Conservation (phyloP, 441 rosid genomes). For the Bocquillonia castaneifolia region DNA sequence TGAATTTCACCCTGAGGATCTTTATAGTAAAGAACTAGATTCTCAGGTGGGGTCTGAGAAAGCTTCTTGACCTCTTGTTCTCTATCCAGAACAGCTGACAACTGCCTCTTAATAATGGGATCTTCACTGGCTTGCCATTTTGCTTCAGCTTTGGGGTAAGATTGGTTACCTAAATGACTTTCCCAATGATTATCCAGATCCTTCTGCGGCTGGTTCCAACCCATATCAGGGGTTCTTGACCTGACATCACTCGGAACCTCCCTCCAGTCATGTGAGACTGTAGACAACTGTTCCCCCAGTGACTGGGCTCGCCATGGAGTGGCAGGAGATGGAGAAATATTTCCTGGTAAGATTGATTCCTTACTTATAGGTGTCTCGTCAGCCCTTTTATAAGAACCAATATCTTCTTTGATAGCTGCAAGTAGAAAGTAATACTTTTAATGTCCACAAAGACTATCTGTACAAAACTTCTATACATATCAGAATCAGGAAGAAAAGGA, state of each 20-base stretch:
- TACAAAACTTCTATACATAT: background rate
- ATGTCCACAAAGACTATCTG: background rate
- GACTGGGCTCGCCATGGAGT: conserved; percentile 56
- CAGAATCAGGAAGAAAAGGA: background rate
- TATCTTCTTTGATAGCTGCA: conserved; percentile 55
- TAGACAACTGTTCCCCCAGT: conserved; percentile 42
- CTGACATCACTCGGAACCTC: conserved; percentile 47
- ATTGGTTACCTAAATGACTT: conserved; percentile 37
- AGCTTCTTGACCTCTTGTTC: conserved; percentile 67
- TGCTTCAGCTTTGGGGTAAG: conserved; percentile 52
- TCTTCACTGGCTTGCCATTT: conserved; percentile 60
- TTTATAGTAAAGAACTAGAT: conserved; percentile 66
- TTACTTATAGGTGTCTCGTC: conserved; percentile 41
- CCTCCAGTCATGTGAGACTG: conserved; percentile 42
- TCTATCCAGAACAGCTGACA: conserved; percentile 53
- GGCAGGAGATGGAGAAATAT: conserved; percentile 37
- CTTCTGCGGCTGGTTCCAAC: conserved; percentile 48
- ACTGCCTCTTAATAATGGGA: conserved; percentile 56
- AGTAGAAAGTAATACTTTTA: conserved; percentile 19
- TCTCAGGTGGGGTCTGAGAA: conserved; percentile 62
- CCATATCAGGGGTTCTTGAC: conserved; percentile 42
- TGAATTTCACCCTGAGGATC: conserved; percentile 97
- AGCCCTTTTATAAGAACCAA: conserved; percentile 37
- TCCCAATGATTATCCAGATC: conserved; percentile 44
- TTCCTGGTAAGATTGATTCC: conserved; percentile 45